A percentile compares a stretch with the other conserved stretches of the same genome.
These are phyloP conservation scores for Chrysanthemum makinoi DNA, from an alignment of 129 eudicot genomes.

Conservation along the genomic window DNA sequence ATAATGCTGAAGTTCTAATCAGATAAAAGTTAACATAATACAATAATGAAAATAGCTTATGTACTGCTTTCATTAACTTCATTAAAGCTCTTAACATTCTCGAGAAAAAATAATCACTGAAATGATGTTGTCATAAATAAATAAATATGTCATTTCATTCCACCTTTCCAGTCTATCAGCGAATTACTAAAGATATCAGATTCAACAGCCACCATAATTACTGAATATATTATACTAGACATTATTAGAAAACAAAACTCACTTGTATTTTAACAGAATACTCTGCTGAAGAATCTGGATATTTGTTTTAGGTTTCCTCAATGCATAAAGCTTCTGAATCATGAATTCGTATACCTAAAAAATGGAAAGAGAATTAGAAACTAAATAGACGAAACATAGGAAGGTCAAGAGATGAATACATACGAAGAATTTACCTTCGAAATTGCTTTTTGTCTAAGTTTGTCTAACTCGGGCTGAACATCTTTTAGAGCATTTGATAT, in stretches of 20 bases:
- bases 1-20: background rate
- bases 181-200: slow-evolving; percentile 3
- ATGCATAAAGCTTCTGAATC: slow-evolving; percentile 92
- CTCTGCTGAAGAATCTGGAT: slow-evolving; percentile 98
- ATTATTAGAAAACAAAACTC: slow-evolving; percentile 32
- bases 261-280: slow-evolving; percentile 93
- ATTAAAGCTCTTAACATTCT: slow-evolving; percentile 2
- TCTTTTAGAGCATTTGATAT: slow-evolving; percentile 86
- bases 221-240: slow-evolving; percentile 10
- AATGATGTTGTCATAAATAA: background rate
- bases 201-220: background rate
- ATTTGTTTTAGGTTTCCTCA: slow-evolving; percentile 97
- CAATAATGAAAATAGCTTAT: background rate
- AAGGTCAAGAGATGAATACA: background rate
- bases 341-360: slow-evolving; percentile 85
- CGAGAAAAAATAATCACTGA: background rate
- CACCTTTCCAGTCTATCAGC: background rate
- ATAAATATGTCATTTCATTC: background rate
- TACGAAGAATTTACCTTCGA: slow-evolving; percentile 52
- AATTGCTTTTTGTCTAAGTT: slow-evolving; percentile 92
- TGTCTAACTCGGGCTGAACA: slow-evolving; percentile 96
- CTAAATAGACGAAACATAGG: slow-evolving; percentile 5
- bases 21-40: slow-evolving; percentile 7
- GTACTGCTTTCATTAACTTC: no score
- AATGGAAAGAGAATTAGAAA: slow-evolving; percentile 8